phyloP scores from a whole-genome alignment of 1,284 basidiomycete species.

The Tylopilus sp. region DNA sequence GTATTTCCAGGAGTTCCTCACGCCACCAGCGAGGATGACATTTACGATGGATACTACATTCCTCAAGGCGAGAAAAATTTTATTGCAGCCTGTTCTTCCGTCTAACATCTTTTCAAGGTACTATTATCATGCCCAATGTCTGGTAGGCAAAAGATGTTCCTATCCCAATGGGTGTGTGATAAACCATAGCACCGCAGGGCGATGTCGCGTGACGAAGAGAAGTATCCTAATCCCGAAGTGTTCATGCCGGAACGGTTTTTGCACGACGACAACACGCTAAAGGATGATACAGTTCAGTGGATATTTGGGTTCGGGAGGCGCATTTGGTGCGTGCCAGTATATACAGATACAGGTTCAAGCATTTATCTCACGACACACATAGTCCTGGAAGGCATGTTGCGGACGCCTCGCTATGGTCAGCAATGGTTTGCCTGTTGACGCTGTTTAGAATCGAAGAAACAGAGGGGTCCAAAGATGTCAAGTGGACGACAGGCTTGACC shows the following conservation, averaged over 20 bases:
- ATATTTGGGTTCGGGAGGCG: background rate
- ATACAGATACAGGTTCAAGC: background rate
- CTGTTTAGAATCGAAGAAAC: slow-evolving; percentile 28
- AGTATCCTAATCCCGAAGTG: too few relatives aligned
- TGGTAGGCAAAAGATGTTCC: too few relatives aligned
- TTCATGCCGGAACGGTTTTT: too few relatives aligned
- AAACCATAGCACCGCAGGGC: too few relatives aligned
- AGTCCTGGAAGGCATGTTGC: slow-evolving; percentile 38
- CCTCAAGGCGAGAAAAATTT: background rate
- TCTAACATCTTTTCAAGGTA: too few relatives aligned
- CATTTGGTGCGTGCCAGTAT: background rate
- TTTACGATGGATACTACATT: background rate
- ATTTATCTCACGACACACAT: background rate
- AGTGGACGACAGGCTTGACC: slow-evolving; percentile 27
- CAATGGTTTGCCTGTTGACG: slow-evolving; percentile 31
- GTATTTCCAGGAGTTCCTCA: background rate
- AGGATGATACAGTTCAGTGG: background rate
- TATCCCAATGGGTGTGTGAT: background rate
- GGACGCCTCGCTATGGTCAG: slow-evolving; percentile 39
- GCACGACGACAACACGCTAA: background rate
- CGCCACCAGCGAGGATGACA: background rate
- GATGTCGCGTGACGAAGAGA: too few relatives aligned
- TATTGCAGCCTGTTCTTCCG: background rate
- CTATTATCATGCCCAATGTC: too few relatives aligned
- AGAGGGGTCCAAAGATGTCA: slow-evolving; percentile 19